phyloP scores from a whole-genome alignment of 371 early-diverging fungal species.

The Entomophthora muscae region DNA sequence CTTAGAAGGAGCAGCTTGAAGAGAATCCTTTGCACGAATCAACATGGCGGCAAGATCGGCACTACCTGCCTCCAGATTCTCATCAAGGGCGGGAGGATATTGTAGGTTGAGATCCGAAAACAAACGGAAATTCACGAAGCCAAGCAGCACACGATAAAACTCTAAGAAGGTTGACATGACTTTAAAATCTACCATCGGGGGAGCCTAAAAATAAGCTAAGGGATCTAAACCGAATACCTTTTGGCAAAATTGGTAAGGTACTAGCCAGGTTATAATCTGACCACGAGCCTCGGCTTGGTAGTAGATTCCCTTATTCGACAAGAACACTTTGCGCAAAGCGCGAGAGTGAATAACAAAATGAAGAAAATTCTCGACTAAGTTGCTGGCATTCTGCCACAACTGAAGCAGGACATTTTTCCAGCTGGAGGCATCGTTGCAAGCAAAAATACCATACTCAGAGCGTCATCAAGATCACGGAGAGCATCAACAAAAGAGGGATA shows the following conservation, averaged over 20 bases:
- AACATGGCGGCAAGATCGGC: constrained; percentile 53
- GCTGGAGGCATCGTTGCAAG: constrained; percentile 77
- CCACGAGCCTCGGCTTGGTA: constrained; percentile 93
- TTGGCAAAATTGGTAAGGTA: constrained; percentile 86
- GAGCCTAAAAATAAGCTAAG: constrained; percentile 25
- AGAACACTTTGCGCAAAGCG: constrained; percentile 69
- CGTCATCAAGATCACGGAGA: constrained; percentile 89
- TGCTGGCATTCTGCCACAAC: constrained; percentile 58
- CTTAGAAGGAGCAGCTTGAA: background rate
- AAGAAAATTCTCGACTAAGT: constrained; percentile 75
- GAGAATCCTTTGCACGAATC: constrained; percentile 23
- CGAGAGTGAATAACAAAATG: constrained; percentile 67
- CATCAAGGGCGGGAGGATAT: constrained; percentile 76
- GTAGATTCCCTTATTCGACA: constrained; percentile 97
- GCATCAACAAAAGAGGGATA: constrained; percentile 92
- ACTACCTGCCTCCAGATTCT: constrained; percentile 33
- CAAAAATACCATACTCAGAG: constrained; percentile 80
- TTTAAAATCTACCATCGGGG: constrained; percentile 89
- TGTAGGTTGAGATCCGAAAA: constrained; percentile 66
- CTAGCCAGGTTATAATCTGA: constrained; percentile 84
- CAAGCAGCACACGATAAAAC: constrained; percentile 77
- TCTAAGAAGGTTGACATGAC: constrained; percentile 94
- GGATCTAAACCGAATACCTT: constrained; percentile 21
- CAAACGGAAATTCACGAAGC: constrained; percentile 90
- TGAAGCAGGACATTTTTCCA: constrained; percentile 35